Evolutionary conservation across 331 rosid species (phyloP), one percentile per base, ranked within the genome.

Genomic region (Arachis monticola): DNA sequence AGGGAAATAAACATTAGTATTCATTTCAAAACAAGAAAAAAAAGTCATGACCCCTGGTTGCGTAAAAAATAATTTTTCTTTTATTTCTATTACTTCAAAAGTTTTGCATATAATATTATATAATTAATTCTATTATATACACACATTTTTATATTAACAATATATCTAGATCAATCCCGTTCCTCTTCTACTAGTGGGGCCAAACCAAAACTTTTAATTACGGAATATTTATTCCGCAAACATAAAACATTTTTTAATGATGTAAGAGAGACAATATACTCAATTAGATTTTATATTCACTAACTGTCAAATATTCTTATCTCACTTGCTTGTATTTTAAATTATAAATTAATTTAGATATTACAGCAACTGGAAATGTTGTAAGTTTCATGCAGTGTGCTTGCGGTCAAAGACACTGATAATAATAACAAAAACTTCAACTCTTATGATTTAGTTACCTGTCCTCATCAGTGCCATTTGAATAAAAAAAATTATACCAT

Each of bases 371-470:
- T 75, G 76, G 81, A 81, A 35, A 83, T 81, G 60, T 77, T 40
- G 57, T 74, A 45, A 74, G 73, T 56, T 63, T 68, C 73, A 72
- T 51, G 13, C 11, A 72, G 72, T 13, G 72, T 68, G 55, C 17
- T 63, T 60, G 77, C 79, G 73, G 84, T 74, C 83, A 63, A 80
- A 52, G 51, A 55, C 55, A 41, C 52, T 35, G 68, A 77, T 47
- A 81, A 65, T 67, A 45, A 35, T 4, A 35, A 35, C 40, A 17
- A 69, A 70, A 55, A 12, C 67, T 52, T 40, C 22, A 60, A 46
- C 73, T 78, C 75, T 58, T 67, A 59, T 51, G 77, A 86, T 84
- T 86, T 90, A 83, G 96, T 85, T 74, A 88, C 85, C 90, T 42
- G 84, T 83, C 86, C 83, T 22, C 76, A 56, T 83, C 67, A 60